Evolutionary conservation across 106 monocot species (phyloP), one percentile per base, ranked within the genome.

Genomic region (Platanthera guangdongensis): DNA sequence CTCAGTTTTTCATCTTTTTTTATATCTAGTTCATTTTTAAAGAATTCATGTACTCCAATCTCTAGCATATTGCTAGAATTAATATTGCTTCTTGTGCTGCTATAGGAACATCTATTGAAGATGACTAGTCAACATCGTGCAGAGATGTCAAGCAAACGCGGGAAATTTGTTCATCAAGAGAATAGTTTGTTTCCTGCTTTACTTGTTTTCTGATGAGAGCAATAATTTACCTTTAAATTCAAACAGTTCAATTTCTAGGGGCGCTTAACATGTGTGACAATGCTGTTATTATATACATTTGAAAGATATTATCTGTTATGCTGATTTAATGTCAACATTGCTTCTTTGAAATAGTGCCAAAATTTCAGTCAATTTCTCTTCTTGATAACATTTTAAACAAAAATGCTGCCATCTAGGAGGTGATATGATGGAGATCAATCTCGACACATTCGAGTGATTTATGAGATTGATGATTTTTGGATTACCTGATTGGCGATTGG

Each of bases 51-150:
- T 16, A 47, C 50, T 53, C 53, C 9, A 0, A 0, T 28, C 22
- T 51, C 74, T 8, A 9, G 25, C 8, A 13, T 55, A 52, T 75
- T 75, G 75, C 18, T 19, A 74, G 13, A 53, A 52, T 47, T 72
- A 72, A 74, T 46, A 52, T 75, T 12, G 21, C 52, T 46, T 21
- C 28, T 57, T 15, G 12, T 16, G 15, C 13, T 28, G 64, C 52
- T 79, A 25, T 75, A 99, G 99, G 99, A 88, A 67, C 83, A 86
- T 85, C 54, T 99, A 9, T 78, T 99, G 77, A 99, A 87, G 76
- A 97, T 97, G 87, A 78, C 93, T 4, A 88, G 86, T 12, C 78
- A 84, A 51, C 99, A 99, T 82, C 91, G 99, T 81, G 90, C 92
- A 80, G 94, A 90, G 52, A 82, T 94, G 86, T 82, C 84, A n/a